Base-by-base conservation (phyloP, 306 rosid genomes). In the Prinsepia uniflora region DNA sequence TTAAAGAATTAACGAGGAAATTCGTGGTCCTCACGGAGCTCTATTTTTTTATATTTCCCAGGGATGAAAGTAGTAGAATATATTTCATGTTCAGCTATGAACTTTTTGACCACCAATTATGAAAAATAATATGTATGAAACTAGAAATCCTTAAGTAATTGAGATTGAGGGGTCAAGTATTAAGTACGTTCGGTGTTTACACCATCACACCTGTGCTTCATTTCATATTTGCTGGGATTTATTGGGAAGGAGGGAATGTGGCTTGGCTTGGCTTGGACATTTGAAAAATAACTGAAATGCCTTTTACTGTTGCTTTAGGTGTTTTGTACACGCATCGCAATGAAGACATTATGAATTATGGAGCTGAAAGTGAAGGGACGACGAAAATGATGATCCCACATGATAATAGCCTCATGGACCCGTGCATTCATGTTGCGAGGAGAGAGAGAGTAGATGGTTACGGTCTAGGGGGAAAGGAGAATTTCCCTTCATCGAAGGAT, bases 301-400 rank as follows among this genome's bases (percentile, higher is more conserved):
- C 12, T 59, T 50, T 10, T 52, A 50, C 7, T 20, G 30, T 24
- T 24, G 30, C 70, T 42, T 74, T 53, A 93, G 98, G 98, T 47
- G 22, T 88, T 54, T 87, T 93, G 58, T 93, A 93, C 68, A 76
- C 96, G 55, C 98, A 93, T 81, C 88, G 92, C 64, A 88, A 93
- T 46, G 97, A 90, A 83, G 93, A 93, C 77, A 11, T 90, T 9
- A 89, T 93, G 72, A 93, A 88, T 78, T 76, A 19, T 17, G 78
- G 90, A 73, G 74, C 87, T 22, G 86, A 76, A 36, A 69, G 44
- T 72, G 86, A 55, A 75, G 87, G 70, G 76, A 75, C 74, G 67
- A 67, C 48, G 43, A 69, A 71, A 68, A 53, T 63, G 53, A 53
- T 53, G 59, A 58, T 65, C 52, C 64, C 80, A 77, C 59, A 65